Evolutionary conservation across 768 basidiomycete genomes (phyloP).

Genomic region (Leccinum subgranulosum): DNA sequence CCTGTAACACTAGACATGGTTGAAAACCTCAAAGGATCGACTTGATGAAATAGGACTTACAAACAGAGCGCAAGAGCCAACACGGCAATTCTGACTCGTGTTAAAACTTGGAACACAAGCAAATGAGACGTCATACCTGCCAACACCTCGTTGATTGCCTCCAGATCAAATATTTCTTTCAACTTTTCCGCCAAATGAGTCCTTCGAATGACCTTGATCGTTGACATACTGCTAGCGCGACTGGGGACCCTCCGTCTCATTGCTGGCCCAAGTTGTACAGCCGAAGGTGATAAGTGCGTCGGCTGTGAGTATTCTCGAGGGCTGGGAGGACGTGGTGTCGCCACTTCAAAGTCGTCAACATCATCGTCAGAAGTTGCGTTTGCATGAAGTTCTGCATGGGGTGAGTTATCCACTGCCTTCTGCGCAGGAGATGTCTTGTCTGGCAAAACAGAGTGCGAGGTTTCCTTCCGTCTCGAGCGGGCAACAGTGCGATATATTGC

Average conservation of each 20-base stretch:
- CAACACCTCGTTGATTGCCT: constrained; percentile 79
- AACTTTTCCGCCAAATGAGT: constrained; percentile 82
- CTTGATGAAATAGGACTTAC: constrained; percentile 48
- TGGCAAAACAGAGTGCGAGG: constrained; percentile 15
- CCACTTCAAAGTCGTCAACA: constrained; percentile 56
- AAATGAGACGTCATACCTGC: constrained; percentile 51
- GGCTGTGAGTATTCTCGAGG: constrained; percentile 11
- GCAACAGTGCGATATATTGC: constrained; percentile 82
- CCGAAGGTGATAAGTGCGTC: constrained; percentile 1
- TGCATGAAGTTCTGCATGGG: constrained; percentile 32
- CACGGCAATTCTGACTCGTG: constrained; percentile 76
- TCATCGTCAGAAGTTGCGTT: constrained; percentile 47
- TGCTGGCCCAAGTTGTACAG: constrained; percentile 16
- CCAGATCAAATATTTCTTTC: constrained; percentile 81
- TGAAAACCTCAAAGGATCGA: not conserved
- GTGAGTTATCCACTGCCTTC: constrained; percentile 30
- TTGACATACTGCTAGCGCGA: constrained; percentile 65
- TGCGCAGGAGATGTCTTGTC: constrained; percentile 5
- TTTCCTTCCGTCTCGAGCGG: constrained; percentile 49
- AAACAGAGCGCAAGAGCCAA: constrained; percentile 85
- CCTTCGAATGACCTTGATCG: constrained; percentile 66
- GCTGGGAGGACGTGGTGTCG: constrained; percentile 40
- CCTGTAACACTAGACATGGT: constrained; percentile 72
- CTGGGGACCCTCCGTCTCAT: constrained; percentile 26
- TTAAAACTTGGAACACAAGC: constrained; percentile 1